Evolutionary conservation across 305 asterid species (phyloP).

Genomic region (Caryopteris hybrid): DNA sequence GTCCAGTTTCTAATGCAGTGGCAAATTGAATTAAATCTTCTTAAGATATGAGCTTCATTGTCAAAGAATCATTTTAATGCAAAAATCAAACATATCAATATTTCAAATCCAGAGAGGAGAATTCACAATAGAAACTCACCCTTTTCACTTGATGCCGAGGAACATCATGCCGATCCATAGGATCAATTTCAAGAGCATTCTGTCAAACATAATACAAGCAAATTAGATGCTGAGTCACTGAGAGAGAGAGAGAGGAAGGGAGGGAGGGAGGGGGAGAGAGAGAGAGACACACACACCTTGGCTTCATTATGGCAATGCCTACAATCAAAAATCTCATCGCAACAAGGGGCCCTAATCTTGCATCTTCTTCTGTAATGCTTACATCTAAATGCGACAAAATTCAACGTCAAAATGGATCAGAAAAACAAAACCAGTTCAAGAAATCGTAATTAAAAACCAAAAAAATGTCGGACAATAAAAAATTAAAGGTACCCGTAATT

Average conservation of each 20-base stretch:
- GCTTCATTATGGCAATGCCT: constrained; percentile 60
- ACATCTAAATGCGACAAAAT: constrained; percentile 27
- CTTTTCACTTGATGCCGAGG: constrained; percentile 46
- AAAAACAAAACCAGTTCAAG: background rate
- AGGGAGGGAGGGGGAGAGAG: background rate
- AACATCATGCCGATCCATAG: constrained; percentile 34
- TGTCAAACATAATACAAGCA: constrained; percentile 15
- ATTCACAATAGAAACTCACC: constrained; percentile 21
- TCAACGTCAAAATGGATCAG: background rate
- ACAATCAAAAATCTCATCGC: constrained; percentile 48
- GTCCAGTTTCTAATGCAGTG: too few species aligned
- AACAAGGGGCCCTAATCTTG: constrained; percentile 54
- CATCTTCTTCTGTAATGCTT: constrained; percentile 51
- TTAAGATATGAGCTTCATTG: background rate
- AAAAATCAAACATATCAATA: background rate
- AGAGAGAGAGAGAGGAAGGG: background rate
- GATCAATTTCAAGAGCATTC: constrained; percentile 40
- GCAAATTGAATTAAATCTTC: too few species aligned
- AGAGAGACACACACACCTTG: constrained; percentile 25
- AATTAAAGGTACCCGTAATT: constrained; percentile 33
- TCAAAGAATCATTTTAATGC: background rate
- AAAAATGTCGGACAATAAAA: background rate
- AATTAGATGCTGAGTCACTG: background rate
- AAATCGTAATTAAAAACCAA: background rate
- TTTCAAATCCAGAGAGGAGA: background rate